Evolutionary conservation across 2,329 filamentous ascomycete species (phyloP).

Genomic region (Neonectria punicea): DNA sequence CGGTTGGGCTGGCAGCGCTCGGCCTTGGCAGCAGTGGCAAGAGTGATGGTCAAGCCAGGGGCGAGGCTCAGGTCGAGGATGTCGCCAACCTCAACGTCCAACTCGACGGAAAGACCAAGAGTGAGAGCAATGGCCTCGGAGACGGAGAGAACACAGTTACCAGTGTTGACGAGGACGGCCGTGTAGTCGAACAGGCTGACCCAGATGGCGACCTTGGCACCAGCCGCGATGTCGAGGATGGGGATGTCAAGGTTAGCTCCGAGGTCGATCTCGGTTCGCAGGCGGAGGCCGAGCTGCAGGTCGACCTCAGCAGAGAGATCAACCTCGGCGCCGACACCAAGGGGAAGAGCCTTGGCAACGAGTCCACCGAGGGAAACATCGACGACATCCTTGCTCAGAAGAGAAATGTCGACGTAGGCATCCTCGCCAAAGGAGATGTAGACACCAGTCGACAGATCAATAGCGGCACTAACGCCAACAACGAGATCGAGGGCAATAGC

Average conservation of each 20-base stretch:
- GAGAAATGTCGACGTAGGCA: slow-evolving; percentile 53
- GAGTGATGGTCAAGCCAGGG: slow-evolving; percentile 53
- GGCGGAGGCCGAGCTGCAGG: slow-evolving; percentile 60
- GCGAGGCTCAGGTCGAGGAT: slow-evolving; percentile 52
- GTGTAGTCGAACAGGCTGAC: slow-evolving; percentile 66
- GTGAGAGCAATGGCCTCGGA: slow-evolving; percentile 36
- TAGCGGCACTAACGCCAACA: slow-evolving; percentile 56
- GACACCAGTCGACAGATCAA: slow-evolving; percentile 59
- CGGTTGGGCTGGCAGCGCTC: slow-evolving; percentile 34
- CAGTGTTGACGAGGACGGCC: slow-evolving; percentile 51
- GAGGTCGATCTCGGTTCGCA: slow-evolving; percentile 59
- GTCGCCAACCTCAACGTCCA: slow-evolving; percentile 40
- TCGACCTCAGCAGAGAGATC: slow-evolving; percentile 55
- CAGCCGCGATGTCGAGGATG: slow-evolving; percentile 48
- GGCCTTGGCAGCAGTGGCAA: slow-evolving; percentile 39
- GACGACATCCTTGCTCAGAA: slow-evolving; percentile 51
- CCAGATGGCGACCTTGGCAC: slow-evolving; percentile 58
- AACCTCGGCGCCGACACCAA: slow-evolving; percentile 39
- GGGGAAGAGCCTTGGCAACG: slow-evolving; percentile 40
- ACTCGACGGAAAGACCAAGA: slow-evolving; percentile 38
- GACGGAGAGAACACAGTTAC: slow-evolving; percentile 49
- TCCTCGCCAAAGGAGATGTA: slow-evolving; percentile 62
- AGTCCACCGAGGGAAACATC: slow-evolving; percentile 55
- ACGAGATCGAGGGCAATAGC: slow-evolving; percentile 64
- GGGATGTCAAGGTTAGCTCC: slow-evolving; percentile 46